phyloP scores from a whole-genome alignment of 768 basidiomycete genomes.

The Russula lepida region DNA sequence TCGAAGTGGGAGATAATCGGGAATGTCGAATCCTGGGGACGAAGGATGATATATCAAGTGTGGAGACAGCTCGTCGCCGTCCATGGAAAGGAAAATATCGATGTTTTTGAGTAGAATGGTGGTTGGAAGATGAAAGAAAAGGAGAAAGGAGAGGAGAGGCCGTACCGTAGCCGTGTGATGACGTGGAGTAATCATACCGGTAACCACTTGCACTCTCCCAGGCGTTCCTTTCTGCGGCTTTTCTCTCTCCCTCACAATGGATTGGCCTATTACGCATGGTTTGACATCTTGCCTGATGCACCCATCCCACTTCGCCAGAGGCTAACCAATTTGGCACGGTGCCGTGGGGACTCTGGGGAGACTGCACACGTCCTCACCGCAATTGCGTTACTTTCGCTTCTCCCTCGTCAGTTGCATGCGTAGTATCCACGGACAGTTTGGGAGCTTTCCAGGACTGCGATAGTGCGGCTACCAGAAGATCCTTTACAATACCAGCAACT shows the following conservation, averaged over 20 bases:
- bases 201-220: background rate
- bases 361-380: background rate
- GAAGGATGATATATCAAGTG: constrained; percentile 11
- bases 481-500: too few species aligned
- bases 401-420: background rate
- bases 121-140: background rate
- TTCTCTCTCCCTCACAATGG: background rate
- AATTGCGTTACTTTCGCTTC: background rate
- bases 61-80: constrained; percentile 12
- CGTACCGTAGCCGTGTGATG: constrained; percentile 9
- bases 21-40: constrained; percentile 41
- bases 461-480: too few species aligned
- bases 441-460: background rate
- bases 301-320: background rate
- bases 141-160: background rate
- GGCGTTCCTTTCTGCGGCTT: background rate
- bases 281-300: background rate
- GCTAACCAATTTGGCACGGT: too few species aligned
- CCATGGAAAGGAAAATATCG: background rate
- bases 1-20: constrained; percentile 54
- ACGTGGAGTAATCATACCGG: constrained; percentile 13
- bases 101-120: background rate
- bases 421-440: background rate
- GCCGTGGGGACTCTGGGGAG: background rate
- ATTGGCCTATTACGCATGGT: background rate